A percentile compares a stretch with the other conserved stretches of the same genome.
phyloP scores from a whole-genome alignment of 371 early-diverging fungal genomes.

The Mucor lusitanicus region DNA sequence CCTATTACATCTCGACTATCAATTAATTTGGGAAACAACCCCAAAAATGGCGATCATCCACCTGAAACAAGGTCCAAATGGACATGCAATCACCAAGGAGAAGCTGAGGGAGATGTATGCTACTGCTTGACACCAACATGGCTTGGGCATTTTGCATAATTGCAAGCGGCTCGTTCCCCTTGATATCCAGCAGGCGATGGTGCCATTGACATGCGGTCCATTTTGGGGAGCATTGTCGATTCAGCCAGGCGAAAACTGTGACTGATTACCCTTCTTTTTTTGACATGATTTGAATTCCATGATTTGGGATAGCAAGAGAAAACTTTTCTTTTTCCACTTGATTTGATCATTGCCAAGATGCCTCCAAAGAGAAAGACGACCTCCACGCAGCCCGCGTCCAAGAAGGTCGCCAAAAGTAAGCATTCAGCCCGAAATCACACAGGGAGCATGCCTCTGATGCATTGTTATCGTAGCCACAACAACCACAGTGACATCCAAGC shows the following conservation, averaged over 20 bases:
- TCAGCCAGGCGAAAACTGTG: not conserved
- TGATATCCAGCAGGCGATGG: too few species aligned
- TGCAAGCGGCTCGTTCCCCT: too few species aligned
- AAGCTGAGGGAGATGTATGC: too few species aligned
- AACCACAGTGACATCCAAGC: not conserved
- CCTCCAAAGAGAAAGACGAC: constrained; percentile 11
- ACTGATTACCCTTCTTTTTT: not conserved
- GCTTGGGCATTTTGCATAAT: too few species aligned
- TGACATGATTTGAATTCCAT: not conserved
- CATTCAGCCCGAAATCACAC: not conserved
- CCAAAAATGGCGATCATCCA: too few species aligned
- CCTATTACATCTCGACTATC: too few species aligned
- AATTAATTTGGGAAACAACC: too few species aligned
- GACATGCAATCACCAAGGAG: too few species aligned
- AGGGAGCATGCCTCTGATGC: not conserved
- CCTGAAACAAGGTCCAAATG: too few species aligned
- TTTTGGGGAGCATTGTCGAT: too few species aligned
- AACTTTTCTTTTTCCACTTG: not conserved
- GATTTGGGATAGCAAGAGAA: not conserved
- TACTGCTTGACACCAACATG: too few species aligned
- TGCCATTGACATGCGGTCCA: too few species aligned
- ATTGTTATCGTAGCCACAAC: not conserved
- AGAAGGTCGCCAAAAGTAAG: constrained; percentile 7
- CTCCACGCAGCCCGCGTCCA: not conserved
- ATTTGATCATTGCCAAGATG: not conserved